Evolutionary conservation across 2,329 filamentous ascomycete genomes (phyloP).

Genomic region (Colletotrichum coccodes): DNA sequence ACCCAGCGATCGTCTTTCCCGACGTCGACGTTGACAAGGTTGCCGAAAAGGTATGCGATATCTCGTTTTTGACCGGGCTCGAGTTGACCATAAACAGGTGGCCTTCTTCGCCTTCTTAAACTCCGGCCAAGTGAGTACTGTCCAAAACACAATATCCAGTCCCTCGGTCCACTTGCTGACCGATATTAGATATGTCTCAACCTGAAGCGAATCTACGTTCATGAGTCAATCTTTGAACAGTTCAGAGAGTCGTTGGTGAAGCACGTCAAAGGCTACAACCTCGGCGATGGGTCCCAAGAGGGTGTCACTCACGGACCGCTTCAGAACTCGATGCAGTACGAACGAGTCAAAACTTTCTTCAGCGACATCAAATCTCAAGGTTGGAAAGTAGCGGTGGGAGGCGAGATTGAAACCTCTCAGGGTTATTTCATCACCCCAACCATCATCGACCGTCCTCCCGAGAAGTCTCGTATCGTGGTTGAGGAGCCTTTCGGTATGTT

Average conservation of each 20-base stretch:
- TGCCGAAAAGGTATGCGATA: slow-evolving; percentile 43
- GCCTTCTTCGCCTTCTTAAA: slow-evolving; percentile 15
- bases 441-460: slow-evolving; percentile 14
- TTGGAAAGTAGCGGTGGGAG: slow-evolving; percentile 22
- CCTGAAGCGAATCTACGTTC: slow-evolving; percentile 38
- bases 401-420: slow-evolving; percentile 3
- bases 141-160: neutral
- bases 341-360: slow-evolving; percentile 22
- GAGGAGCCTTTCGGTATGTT: slow-evolving; percentile 9
- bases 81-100: neutral
- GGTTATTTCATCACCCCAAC: slow-evolving; percentile 19
- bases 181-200: slow-evolving; percentile 11
- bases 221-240: slow-evolving; percentile 16
- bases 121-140: neutral
- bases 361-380: slow-evolving; percentile 24
- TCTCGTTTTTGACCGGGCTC: no score
- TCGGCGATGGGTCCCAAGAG: slow-evolving; percentile 55
- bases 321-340: slow-evolving; percentile 72
- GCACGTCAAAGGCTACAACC: slow-evolving; percentile 40
- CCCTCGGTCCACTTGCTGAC: no score
- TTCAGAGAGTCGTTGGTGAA: slow-evolving; percentile 33
- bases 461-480: slow-evolving; percentile 15
- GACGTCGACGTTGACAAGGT: slow-evolving; percentile 61
- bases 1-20: slow-evolving; percentile 65
- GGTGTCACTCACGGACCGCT: slow-evolving; percentile 60